Percentiles rank a stretch among this genome's conserved stretches.
Evolutionary conservation across 345 rosid genomes (phyloP).

Genomic region (Gossypium herbaceum): DNA sequence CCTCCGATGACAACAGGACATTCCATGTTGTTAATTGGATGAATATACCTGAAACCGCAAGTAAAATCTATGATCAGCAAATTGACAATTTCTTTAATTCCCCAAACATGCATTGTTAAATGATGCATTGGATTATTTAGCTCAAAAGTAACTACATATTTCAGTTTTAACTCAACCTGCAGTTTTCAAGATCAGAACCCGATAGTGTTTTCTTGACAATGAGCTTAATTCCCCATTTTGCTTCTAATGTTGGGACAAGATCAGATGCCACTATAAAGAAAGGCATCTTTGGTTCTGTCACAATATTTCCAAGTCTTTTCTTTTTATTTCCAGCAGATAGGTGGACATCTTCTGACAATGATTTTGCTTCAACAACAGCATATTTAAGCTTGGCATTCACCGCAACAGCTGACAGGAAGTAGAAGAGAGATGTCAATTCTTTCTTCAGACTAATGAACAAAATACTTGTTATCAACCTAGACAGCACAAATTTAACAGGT

Average conservation of each 20-base stretch:
- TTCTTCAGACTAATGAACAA: background rate
- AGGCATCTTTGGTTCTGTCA: constrained; percentile 52
- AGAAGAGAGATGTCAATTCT: constrained; percentile 9
- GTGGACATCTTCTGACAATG: constrained; percentile 41
- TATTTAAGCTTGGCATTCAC: constrained; percentile 87
- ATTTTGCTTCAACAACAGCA: constrained; percentile 68
- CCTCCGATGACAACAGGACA: constrained; percentile 91
- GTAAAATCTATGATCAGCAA: constrained; percentile 10
- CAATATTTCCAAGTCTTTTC: constrained; percentile 55
- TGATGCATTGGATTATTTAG: background rate
- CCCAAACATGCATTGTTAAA: constrained; percentile 1
- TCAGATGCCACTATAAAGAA: constrained; percentile 72
- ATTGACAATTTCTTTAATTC: constrained; percentile 1
- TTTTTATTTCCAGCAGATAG: constrained; percentile 40
- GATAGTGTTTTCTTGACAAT: constrained; percentile 51
- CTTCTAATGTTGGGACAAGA: constrained; percentile 74
- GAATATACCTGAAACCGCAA: constrained; percentile 64
- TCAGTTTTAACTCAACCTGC: constrained; percentile 52
- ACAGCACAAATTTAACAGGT: background rate
- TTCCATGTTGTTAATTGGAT: constrained; percentile 63
- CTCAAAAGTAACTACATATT: background rate
- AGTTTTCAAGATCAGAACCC: constrained; percentile 87
- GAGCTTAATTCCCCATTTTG: constrained; percentile 80
- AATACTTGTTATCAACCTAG: background rate
- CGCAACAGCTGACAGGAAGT: constrained; percentile 69